Evolutionary conservation across 1,139 yeast genomes (phyloP).

Genomic region (Zygotorulaspora mrakii): DNA sequence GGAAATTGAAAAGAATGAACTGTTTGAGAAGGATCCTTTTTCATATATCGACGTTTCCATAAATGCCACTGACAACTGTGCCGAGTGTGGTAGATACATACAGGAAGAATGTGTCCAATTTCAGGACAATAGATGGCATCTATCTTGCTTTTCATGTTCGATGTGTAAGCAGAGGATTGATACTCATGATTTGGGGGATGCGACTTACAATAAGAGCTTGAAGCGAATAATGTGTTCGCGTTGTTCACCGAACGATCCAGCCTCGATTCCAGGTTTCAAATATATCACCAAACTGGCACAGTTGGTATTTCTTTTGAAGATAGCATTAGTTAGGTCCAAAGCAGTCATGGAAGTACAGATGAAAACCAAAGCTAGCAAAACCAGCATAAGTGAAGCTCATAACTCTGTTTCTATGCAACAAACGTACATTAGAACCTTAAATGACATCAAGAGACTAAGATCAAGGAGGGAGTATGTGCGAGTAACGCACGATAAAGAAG

Average conservation of each 20-base stretch:
- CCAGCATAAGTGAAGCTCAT: slow-evolving; percentile 17
- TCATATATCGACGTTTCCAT: slow-evolving; percentile 50
- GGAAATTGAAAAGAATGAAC: slow-evolving; percentile 48
- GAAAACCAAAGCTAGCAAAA: slow-evolving; percentile 23
- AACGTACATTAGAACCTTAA: slow-evolving; percentile 64
- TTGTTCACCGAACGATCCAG: slow-evolving; percentile 51
- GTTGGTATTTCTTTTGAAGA: slow-evolving; percentile 69
- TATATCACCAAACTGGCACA: slow-evolving; percentile 68
- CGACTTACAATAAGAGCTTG: slow-evolving; percentile 42
- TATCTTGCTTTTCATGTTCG: slow-evolving; percentile 63
- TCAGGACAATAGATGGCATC: slow-evolving; percentile 75
- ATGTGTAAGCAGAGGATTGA: slow-evolving; percentile 46
- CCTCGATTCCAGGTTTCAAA: slow-evolving; percentile 54
- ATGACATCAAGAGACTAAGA: slow-evolving; percentile 73
- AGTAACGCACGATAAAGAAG: slow-evolving; percentile 54
- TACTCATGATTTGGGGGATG: slow-evolving; percentile 42
- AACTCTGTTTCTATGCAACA: slow-evolving; percentile 38
- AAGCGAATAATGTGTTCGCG: slow-evolving; percentile 51
- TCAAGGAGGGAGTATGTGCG: slow-evolving; percentile 70
- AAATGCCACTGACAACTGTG: slow-evolving; percentile 76
- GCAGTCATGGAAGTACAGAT: slow-evolving; percentile 56
- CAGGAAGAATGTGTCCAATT: slow-evolving; percentile 73
- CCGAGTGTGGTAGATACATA: slow-evolving; percentile 65
- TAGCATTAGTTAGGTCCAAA: slow-evolving; percentile 77
- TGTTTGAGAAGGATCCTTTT: slow-evolving; percentile 42